A percentile compares a stretch with the other conserved stretches of the same genome.
Conservation (phyloP, 305 asterid species). For the Fraxinus sp. region DNA sequence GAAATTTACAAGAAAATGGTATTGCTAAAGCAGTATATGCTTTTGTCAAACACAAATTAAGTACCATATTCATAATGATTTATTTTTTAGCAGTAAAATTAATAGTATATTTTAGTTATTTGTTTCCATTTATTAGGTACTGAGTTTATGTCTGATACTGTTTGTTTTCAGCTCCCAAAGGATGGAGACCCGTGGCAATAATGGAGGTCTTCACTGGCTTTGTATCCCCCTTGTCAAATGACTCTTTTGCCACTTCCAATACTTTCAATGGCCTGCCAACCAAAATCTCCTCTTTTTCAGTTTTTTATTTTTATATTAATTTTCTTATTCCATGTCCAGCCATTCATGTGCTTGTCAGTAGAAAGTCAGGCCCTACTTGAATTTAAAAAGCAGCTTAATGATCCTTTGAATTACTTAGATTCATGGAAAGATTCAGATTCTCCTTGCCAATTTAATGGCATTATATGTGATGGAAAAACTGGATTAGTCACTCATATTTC, state of each 20-base stretch:
- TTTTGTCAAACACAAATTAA: slow-evolving; percentile 13
- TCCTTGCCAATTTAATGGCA: slow-evolving; percentile 72
- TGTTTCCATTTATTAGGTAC: slow-evolving; percentile 37
- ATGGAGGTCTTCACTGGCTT: slow-evolving; percentile 51
- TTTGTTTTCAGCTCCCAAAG: slow-evolving; percentile 47
- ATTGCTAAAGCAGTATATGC: neutral
- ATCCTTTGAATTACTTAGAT: slow-evolving; percentile 62
- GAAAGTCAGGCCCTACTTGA: slow-evolving; percentile 70
- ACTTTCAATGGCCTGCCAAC: slow-evolving; percentile 46
- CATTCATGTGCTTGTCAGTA: slow-evolving; percentile 30
- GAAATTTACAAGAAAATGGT: neutral
- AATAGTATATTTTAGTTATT: slow-evolving; percentile 20
- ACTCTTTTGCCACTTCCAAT: slow-evolving; percentile 37
- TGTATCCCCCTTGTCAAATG: slow-evolving; percentile 45
- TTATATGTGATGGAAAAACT: slow-evolving; percentile 60
- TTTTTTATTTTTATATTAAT: slow-evolving; percentile 43
- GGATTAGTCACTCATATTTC: slow-evolving; percentile 63
- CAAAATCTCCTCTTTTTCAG: slow-evolving; percentile 41
- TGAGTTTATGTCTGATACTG: slow-evolving; percentile 41
- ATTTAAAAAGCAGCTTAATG: slow-evolving; percentile 62
- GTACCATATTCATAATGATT: neutral
- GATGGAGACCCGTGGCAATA: slow-evolving; percentile 66
- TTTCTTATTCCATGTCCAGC: slow-evolving; percentile 27
- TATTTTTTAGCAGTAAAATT: slow-evolving; percentile 18
- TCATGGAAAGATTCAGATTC: slow-evolving; percentile 74